These are phyloP conservation scores for Trichosporon coremiiforme DNA, from an alignment of 1,284 basidiomycete species.

Conservation along the genomic window DNA sequence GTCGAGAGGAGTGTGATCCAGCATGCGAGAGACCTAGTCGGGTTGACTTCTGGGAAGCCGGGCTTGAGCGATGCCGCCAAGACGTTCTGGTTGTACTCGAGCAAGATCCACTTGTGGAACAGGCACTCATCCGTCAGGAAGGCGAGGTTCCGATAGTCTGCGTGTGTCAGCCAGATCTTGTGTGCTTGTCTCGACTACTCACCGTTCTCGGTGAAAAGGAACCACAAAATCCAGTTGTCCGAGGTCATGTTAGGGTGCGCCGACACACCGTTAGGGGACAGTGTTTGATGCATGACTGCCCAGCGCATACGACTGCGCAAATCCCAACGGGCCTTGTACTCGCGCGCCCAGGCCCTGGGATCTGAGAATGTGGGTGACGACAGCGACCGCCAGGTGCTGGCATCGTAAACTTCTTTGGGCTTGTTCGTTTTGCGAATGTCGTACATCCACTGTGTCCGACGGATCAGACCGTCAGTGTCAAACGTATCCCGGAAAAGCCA, in stretches of 20 bases:
- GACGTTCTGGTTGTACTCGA: constrained; percentile 53
- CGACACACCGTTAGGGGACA: constrained; percentile 41
- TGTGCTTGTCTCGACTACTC: constrained; percentile 31
- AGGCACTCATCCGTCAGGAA: constrained; percentile 51
- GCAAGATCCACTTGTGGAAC: constrained; percentile 47
- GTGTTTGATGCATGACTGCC: constrained; percentile 38
- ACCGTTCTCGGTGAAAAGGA: constrained; percentile 58
- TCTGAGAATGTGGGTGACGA: constrained; percentile 34
- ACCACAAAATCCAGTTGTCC: constrained; percentile 57
- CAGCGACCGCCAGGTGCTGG: constrained; percentile 13
- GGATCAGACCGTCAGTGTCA: constrained; percentile 47
- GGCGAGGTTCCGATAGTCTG: constrained; percentile 55
- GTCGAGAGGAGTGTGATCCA: constrained; percentile 49
- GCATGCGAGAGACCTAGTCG: constrained; percentile 47
- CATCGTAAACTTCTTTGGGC: neutral
- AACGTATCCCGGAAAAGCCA: constrained; percentile 55
- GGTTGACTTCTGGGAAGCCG: constrained; percentile 54
- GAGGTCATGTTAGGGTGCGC: constrained; percentile 38
- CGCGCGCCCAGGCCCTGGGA: constrained; percentile 48
- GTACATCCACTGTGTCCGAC: constrained; percentile 51
- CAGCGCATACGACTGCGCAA: constrained; percentile 46
- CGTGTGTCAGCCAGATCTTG: constrained; percentile 14
- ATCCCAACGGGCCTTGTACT: constrained; percentile 50
- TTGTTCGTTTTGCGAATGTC: constrained; percentile 20
- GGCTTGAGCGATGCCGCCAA: constrained; percentile 54